Evolutionary conservation across 2,329 filamentous ascomycete genomes (phyloP).

Genomic region (Ophiosphaerella korrae): DNA sequence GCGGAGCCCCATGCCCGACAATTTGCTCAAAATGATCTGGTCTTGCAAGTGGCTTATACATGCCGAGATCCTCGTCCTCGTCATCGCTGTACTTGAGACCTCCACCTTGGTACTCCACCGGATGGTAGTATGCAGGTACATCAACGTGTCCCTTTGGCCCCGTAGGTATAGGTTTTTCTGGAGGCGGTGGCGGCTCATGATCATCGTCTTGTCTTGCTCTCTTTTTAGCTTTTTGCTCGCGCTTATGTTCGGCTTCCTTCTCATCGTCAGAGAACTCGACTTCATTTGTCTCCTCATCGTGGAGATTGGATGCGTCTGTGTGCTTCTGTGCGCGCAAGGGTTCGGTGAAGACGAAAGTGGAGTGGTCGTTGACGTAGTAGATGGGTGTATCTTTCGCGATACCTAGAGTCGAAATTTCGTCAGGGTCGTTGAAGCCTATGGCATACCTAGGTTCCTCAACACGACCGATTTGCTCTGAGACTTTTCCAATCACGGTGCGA

Average conservation of each 20-base stretch:
- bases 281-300: constrained; percentile 93
- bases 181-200: constrained; percentile 26
- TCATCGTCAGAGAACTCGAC: constrained; percentile 97
- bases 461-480: constrained; percentile 85
- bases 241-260: constrained; percentile 80
- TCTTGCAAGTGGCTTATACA: constrained; percentile 55
- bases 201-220: constrained; percentile 45
- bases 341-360: constrained; percentile 85
- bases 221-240: constrained; percentile 63
- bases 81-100: constrained; percentile 52
- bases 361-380: constrained; percentile 80
- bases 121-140: constrained; percentile 22
- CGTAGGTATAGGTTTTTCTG: constrained; percentile 25
- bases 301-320: constrained; percentile 91
- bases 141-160: constrained; percentile 25
- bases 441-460: constrained; percentile 87
- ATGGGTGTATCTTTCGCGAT: constrained; percentile 72
- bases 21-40: constrained; percentile 54
- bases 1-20: constrained; percentile 48
- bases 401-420: constrained; percentile 70
- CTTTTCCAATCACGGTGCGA: constrained; percentile 75
- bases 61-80: constrained; percentile 51
- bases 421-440: constrained; percentile 71
- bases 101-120: constrained; percentile 39
- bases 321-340: constrained; percentile 79